These are phyloP conservation scores for Alnus glutinosa DNA, from an alignment of 306 rosid genomes.

Conservation along the genomic window DNA sequence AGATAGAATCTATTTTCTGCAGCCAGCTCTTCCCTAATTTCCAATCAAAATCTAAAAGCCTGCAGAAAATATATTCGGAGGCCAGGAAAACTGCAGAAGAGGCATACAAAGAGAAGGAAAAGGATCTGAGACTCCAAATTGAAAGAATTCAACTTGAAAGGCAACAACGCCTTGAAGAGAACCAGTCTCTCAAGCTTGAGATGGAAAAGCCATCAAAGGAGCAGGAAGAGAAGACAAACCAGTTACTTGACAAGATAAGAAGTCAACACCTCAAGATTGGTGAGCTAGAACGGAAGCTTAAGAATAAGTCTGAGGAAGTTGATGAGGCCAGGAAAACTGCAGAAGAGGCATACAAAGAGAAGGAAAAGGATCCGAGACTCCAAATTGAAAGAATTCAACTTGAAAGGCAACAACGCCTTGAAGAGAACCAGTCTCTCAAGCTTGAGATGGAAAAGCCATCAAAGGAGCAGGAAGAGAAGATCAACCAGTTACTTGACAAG, in stretches of 20 bases:
- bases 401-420: conserved; percentile 39
- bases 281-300: conserved; percentile 41
- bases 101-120: conserved; percentile 45
- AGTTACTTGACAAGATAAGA: conserved; percentile 28
- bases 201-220: conserved; percentile 28
- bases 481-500: conserved; percentile 27
- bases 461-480: conserved; percentile 33
- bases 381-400: conserved; percentile 37
- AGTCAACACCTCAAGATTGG: conserved; percentile 36
- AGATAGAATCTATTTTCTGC: conserved; percentile 83
- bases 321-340: conserved; percentile 39
- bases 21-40: conserved; percentile 61
- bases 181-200: conserved; percentile 41
- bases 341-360: conserved; percentile 42
- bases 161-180: conserved; percentile 43
- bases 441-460: conserved; percentile 34
- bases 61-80: conserved; percentile 34
- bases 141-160: conserved; percentile 42
- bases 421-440: conserved; percentile 47
- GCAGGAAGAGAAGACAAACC: conserved; percentile 28
- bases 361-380: conserved; percentile 36
- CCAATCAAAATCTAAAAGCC: conserved; percentile 44
- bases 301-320: conserved; percentile 38
- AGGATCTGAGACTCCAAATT: conserved; percentile 30
- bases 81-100: conserved; percentile 39